Base-by-base conservation (phyloP, 1,284 basidiomycete species). In the Heterobasidion annosum region DNA sequence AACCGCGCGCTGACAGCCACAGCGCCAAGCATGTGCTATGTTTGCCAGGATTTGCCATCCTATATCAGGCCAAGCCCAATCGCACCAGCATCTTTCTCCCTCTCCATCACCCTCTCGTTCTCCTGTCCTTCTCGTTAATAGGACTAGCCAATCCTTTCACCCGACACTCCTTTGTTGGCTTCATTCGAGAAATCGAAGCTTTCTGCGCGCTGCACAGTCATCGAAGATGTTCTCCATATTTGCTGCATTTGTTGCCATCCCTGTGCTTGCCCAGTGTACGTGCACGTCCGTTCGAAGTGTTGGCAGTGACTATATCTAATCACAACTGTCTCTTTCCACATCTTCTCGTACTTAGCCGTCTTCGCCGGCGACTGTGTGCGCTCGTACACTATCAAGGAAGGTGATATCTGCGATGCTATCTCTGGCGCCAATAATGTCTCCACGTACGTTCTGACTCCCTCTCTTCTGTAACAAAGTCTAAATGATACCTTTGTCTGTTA, bases 401-500 rank as follows among this genome's bases (percentile, higher is more conserved):
- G 80, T 53, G 87, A 89, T 63, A 76, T 73, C 53, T 90, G 86
- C 63, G 84, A 89, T 70, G 64, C 65, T 59, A 88, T 89, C 65
- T 87, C 85, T 56, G 77, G 77, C 40, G 73, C 77, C 16, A 65
- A 86, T 47, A 76, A 79, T 52, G 83, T 77, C 55, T 87, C 87
- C 33, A 87, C 86, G 79, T 86, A 63, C 51, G 76, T 69, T 33
- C 34, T 34, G 7, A 10, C 25, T 19, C 45, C 18, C 10, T 32
- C 45, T 18, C 45, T 19, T 12, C 25, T 47, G 10, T 10, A 16
- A 47, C 45, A 3, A 47, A 47, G 15, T 16, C 45, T n/a, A 3
- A 16, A 10, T 47, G 3, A 3, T 9, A 47, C 45, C 45, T 47
- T 16, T 18, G 2, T 16, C 10, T 16, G n/a, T 47, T 16, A n/a